Conservation (phyloP, 768 basidiomycete species). For the Boletus tomentosulus region DNA sequence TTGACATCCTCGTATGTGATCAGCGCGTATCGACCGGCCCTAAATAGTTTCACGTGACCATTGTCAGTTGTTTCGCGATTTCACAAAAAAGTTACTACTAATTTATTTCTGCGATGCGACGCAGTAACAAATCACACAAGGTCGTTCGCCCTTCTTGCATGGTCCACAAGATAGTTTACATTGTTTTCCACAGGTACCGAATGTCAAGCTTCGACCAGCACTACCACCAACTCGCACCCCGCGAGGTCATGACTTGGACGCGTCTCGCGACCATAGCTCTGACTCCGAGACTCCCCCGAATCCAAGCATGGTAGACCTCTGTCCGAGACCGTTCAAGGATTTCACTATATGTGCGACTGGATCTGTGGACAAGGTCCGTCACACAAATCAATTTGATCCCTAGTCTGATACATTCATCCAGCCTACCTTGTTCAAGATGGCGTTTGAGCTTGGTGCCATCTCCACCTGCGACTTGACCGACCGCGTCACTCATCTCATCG, state of each 20-base stretch:
- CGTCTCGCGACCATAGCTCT: constrained; percentile 38
- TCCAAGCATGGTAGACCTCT: constrained; percentile 41
- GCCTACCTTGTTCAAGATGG: constrained; percentile 71
- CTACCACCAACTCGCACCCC: constrained; percentile 29
- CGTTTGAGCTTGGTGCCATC: constrained; percentile 74
- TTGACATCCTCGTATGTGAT: too few species aligned
- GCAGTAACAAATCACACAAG: constrained; percentile 66
- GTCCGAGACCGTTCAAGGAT: constrained; percentile 65
- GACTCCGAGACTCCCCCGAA: constrained; percentile 50
- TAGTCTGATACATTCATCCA: constrained; percentile 24
- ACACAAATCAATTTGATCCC: constrained; percentile 2
- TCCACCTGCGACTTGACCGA: constrained; percentile 74
- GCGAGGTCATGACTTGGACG: constrained; percentile 15
- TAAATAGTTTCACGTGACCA: constrained; percentile 20
- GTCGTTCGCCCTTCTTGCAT: constrained; percentile 25
- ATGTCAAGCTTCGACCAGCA: constrained; percentile 75
- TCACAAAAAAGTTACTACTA: neutral
- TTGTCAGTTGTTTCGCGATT: neutral
- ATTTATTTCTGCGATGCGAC: constrained; percentile 36
- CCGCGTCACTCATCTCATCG: constrained; percentile 83
- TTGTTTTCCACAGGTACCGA: constrained; percentile 57
- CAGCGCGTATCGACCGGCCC: constrained; percentile 23
- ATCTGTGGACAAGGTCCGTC: constrained; percentile 68
- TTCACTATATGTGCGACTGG: constrained; percentile 74
- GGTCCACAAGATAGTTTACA: neutral